phyloP scores from a whole-genome alignment of 768 basidiomycete species.

The Macrolepiota albuminosa region DNA sequence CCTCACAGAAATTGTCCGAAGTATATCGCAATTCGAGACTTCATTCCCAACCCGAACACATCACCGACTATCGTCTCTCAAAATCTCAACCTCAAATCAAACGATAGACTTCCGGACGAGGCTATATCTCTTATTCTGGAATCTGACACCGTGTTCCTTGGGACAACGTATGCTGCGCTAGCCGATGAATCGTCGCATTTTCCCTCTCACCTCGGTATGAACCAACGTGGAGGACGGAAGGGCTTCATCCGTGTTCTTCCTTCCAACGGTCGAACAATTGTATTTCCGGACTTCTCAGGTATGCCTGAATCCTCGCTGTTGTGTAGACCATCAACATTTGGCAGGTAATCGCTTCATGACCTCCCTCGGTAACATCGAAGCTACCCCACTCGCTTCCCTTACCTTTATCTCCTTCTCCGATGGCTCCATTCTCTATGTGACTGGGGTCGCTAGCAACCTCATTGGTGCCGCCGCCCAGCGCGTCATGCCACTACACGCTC shows the following conservation, averaged over 20 bases:
- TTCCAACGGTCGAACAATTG: constrained; percentile 48
- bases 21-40: constrained; percentile 56
- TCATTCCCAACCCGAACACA: constrained; percentile 37
- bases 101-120: constrained; percentile 44
- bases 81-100: constrained; percentile 24
- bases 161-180: constrained; percentile 42
- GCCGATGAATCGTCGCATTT: constrained; percentile 31
- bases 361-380: constrained; percentile 58
- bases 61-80: constrained; percentile 34
- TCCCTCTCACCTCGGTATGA: constrained; percentile 60
- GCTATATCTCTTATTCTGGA: constrained; percentile 42
- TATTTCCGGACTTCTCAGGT: constrained; percentile 61
- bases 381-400: constrained; percentile 50
- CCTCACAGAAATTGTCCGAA: constrained; percentile 59
- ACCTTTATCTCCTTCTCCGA: constrained; percentile 51
- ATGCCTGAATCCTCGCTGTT: constrained; percentile 8
- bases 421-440: constrained; percentile 58
- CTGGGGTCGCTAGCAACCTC: constrained; percentile 48
- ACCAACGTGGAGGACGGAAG: constrained; percentile 58
- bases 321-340: neutral
- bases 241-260: constrained; percentile 59
- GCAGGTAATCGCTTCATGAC: constrained; percentile 61
- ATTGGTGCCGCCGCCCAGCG: constrained; percentile 41
- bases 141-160: constrained; percentile 53
- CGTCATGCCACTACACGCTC: constrained; percentile 46